phyloP scores from a whole-genome alignment of 75 land plant genomes.

The Pinus taeda region DNA sequence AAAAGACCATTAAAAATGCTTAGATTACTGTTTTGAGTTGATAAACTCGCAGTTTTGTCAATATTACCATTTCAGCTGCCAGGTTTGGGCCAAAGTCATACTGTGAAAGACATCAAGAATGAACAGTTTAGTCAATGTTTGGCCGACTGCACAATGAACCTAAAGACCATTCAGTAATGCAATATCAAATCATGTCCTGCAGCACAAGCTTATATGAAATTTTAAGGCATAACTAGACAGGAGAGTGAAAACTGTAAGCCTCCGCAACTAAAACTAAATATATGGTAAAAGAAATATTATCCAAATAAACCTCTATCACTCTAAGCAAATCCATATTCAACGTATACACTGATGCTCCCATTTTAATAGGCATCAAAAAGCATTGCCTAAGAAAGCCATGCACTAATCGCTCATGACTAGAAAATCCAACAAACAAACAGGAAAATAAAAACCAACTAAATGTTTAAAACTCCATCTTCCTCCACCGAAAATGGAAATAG shows the following conservation, averaged over 20 bases:
- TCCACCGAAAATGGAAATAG: background rate
- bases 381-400: background rate
- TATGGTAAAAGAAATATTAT: background rate
- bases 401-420: background rate
- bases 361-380: background rate
- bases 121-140: no score
- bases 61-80: no score
- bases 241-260: background rate
- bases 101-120: no score
- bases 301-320: background rate
- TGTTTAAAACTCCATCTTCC: background rate
- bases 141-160: no score
- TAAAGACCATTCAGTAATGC: no score
- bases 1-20: no score
- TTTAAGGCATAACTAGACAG: background rate
- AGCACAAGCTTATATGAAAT: background rate
- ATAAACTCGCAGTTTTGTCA: no score
- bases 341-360: background rate
- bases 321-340: no score
- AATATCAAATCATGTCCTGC: background rate
- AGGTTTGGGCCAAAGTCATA: no score
- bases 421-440: background rate
- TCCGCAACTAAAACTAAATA: background rate
- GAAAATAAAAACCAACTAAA: background rate
- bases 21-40: no score